These are phyloP conservation scores for Diplotaxis tenuifolia DNA, from an alignment of 345 rosid species.

Conservation along the genomic window DNA sequence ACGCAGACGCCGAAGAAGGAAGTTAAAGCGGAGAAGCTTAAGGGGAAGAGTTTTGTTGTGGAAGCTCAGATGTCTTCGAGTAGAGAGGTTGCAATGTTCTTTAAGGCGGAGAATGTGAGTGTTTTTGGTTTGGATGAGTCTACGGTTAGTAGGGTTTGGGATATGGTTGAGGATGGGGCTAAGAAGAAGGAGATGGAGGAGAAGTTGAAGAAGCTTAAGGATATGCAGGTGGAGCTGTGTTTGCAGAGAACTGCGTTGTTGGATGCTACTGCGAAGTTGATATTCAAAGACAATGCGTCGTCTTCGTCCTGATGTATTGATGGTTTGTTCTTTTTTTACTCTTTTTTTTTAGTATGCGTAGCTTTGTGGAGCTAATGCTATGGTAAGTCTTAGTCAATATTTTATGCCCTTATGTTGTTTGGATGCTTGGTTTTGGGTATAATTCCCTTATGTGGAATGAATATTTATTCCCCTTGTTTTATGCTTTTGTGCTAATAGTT, in stretches of 20 bases:
- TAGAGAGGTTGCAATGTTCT: slow-evolving; percentile 17
- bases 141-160: slow-evolving; percentile 26
- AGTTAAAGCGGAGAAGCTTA: not conserved
- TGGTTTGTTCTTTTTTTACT: not conserved
- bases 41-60: not conserved
- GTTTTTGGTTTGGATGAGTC: slow-evolving; percentile 35
- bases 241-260: slow-evolving; percentile 37
- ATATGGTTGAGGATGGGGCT: slow-evolving; percentile 25
- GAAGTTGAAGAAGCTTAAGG: slow-evolving; percentile 39
- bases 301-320: not conserved
- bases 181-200: slow-evolving; percentile 41
- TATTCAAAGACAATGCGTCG: slow-evolving; percentile 29
- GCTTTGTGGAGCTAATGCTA: slow-evolving; percentile 9
- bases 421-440: slow-evolving; percentile 26
- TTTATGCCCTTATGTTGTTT: slow-evolving; percentile 21
- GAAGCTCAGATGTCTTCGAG: not conserved
- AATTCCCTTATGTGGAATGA: not conserved
- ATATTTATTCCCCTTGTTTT: not conserved
- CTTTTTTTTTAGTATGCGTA: not conserved
- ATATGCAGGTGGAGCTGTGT: slow-evolving; percentile 36
- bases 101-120: slow-evolving; percentile 10
- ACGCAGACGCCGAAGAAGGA: not conserved
- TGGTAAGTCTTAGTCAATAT: not conserved
- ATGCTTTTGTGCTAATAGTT: not conserved
- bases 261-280: slow-evolving; percentile 32